Percentiles rank a stretch among this genome's conserved stretches.
These are phyloP conservation scores for Coemansia sp. DNA, from an alignment of 192 early-diverging fungal genomes.

Conservation along the genomic window DNA sequence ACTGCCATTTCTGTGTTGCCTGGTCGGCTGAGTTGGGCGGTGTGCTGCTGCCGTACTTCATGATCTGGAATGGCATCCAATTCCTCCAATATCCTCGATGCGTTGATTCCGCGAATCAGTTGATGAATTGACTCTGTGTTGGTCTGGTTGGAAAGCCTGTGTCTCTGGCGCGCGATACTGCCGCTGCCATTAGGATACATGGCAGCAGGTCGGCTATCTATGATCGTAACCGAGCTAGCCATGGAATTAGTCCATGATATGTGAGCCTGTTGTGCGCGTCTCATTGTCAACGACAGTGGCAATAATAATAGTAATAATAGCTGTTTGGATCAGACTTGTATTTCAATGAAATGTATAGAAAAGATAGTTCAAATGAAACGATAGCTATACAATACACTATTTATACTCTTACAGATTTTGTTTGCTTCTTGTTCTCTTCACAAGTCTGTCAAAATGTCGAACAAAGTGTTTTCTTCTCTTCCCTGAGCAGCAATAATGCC, in stretches of 20 bases:
- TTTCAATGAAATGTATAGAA: background rate
- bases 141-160: slow-evolving; percentile 1
- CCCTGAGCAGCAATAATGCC: too few relatives aligned
- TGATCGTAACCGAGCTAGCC: slow-evolving; percentile 47
- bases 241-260: slow-evolving; percentile 52
- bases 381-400: too few relatives aligned
- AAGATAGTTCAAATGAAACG: too few relatives aligned
- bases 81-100: slow-evolving; percentile 33
- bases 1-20: background rate
- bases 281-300: slow-evolving; percentile 11
- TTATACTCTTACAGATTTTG: too few relatives aligned
- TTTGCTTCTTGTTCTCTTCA: too few relatives aligned
- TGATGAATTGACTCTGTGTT: slow-evolving; percentile 18
- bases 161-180: slow-evolving; percentile 7
- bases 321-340: background rate
- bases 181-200: slow-evolving; percentile 12
- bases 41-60: background rate
- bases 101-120: slow-evolving; percentile 30
- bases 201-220: slow-evolving; percentile 12
- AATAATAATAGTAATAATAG: background rate
- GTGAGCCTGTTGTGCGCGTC: slow-evolving; percentile 28
- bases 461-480: too few relatives aligned
- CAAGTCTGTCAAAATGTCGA: too few relatives aligned
- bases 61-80: slow-evolving; percentile 8
- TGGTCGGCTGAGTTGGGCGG: background rate